phyloP scores from a whole-genome alignment of 2,329 filamentous ascomycete genomes.

The Paecilomyces sp. region DNA sequence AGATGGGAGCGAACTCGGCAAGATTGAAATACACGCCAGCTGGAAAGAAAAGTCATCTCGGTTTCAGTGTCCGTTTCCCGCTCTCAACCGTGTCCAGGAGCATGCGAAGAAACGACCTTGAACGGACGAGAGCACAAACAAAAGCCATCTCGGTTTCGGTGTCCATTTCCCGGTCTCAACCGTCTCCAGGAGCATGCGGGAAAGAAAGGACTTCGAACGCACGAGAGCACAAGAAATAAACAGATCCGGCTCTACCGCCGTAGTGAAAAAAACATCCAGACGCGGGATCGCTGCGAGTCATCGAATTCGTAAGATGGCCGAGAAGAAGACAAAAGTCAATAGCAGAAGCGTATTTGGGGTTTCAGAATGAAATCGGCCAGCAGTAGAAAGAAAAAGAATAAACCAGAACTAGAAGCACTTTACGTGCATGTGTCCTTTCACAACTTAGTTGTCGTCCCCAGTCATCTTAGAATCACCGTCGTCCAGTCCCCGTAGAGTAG shows the following conservation, averaged over 20 bases:
- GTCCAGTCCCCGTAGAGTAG: conserved; percentile 12
- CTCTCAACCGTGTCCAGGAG: not conserved
- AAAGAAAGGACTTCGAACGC: not conserved
- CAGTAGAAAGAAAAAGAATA: no score
- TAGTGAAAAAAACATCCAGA: not conserved
- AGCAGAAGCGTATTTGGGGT: not conserved
- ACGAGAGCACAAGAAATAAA: not conserved
- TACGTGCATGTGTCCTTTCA: not conserved
- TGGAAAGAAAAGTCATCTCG: not conserved
- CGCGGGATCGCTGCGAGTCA: not conserved
- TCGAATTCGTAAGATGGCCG: not conserved
- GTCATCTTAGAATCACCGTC: conserved; percentile 13
- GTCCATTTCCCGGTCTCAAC: not conserved
- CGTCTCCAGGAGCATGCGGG: not conserved
- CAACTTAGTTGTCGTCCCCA: conserved; percentile 1
- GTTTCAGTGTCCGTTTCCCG: not conserved
- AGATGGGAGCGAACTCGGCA: not conserved
- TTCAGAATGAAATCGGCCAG: not conserved
- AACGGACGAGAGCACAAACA: no score
- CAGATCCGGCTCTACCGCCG: not conserved
- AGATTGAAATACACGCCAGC: not conserved
- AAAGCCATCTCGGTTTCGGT: not conserved
- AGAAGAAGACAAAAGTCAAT: not conserved
- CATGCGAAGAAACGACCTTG: not conserved
- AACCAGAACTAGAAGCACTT: not conserved